A percentile compares a stretch with the other conserved stretches of the same genome.
Conservation (phyloP, 768 basidiomycete species). For the Tricholoma hemisulphureum region DNA sequence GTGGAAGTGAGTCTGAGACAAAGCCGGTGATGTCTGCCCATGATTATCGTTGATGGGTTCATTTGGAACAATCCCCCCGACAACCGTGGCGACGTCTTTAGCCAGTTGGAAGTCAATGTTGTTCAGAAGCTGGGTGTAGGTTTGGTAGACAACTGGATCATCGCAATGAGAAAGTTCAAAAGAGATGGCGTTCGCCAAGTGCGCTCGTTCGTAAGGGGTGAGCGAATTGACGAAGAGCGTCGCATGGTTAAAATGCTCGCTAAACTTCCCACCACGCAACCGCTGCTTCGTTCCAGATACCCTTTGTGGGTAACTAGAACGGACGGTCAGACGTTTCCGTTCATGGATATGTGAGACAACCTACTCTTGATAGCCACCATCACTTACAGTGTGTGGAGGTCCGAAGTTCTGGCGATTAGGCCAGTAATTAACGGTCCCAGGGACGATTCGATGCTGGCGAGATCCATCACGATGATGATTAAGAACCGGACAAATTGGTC, state of each 20-base stretch:
- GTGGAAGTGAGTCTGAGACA: constrained; percentile 59
- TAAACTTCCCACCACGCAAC: constrained; percentile 69
- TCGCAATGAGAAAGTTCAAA: constrained; percentile 88
- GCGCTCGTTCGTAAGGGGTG: constrained; percentile 61
- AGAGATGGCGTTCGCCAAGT: constrained; percentile 65
- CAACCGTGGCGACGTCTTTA: constrained; percentile 59
- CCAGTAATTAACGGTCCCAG: constrained; percentile 71
- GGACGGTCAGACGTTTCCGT: background rate
- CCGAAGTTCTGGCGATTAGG: constrained; percentile 67
- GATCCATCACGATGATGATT: constrained; percentile 67
- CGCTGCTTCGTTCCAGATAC: constrained; percentile 56
- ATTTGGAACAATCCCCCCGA: constrained; percentile 59
- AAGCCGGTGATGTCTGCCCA: constrained; percentile 49
- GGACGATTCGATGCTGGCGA: constrained; percentile 54
- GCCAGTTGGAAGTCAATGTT: constrained; percentile 76
- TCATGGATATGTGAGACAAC: constrained; percentile 12
- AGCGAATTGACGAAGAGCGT: constrained; percentile 87
- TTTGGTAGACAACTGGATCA: constrained; percentile 66
- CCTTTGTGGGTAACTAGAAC: constrained; percentile 46
- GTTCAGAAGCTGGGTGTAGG: constrained; percentile 66
- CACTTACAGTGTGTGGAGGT: constrained; percentile 42
- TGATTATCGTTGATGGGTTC: constrained; percentile 52
- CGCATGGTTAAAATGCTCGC: constrained; percentile 74
- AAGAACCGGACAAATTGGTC: constrained; percentile 72
- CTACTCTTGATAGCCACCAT: constrained; percentile 62